A percentile compares a stretch with the other conserved stretches of the same genome.
Evolutionary conservation across 805 yeast genomes (phyloP).

Genomic region (Ogataea trehaloabstinens): DNA sequence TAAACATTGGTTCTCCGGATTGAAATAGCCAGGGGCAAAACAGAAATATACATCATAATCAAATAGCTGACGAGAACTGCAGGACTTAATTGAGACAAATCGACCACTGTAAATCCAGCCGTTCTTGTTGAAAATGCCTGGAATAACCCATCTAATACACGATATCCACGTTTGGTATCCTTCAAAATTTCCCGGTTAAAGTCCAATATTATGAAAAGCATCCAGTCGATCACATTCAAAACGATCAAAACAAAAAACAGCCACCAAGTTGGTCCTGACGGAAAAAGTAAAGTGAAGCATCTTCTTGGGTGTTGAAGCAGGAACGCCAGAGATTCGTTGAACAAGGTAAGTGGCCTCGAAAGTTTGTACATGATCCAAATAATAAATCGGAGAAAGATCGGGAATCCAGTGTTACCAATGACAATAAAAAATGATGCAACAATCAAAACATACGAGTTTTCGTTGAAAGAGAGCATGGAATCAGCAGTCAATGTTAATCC

Average conservation of each 20-base stretch:
- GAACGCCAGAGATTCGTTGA: slow-evolving; percentile 77
- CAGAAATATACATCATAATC: slow-evolving; percentile 98
- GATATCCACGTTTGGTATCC: slow-evolving; percentile 60
- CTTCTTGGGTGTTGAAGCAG: slow-evolving; percentile 94
- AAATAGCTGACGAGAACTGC: slow-evolving; percentile 91
- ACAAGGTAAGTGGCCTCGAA: slow-evolving; percentile 61
- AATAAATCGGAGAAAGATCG: slow-evolving; percentile 72
- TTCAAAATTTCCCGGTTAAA: slow-evolving; percentile 49
- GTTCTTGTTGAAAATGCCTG: slow-evolving; percentile 94
- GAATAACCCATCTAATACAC: slow-evolving; percentile 78
- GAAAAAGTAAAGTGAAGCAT: slow-evolving; percentile 90
- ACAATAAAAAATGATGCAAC: slow-evolving; percentile 69
- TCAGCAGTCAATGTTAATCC: slow-evolving; percentile 82
- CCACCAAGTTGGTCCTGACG: slow-evolving; percentile 96
- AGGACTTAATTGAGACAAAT: slow-evolving; percentile 71
- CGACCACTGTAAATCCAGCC: slow-evolving; percentile 81
- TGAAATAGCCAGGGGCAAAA: slow-evolving; percentile 92
- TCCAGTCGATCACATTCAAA: slow-evolving; percentile 73
- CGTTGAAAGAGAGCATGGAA: slow-evolving; percentile 68
- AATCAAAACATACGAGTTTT: slow-evolving; percentile 63
- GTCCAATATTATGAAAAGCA: slow-evolving; percentile 79
- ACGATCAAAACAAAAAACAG: slow-evolving; percentile 68
- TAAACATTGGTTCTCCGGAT: slow-evolving; percentile 96
- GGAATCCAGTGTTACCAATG: slow-evolving; percentile 95
- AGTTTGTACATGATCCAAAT: slow-evolving; percentile 77